Percentiles rank a stretch among this genome's conserved stretches.
Evolutionary conservation across 1,139 yeast genomes (phyloP).

Genomic region (Suhomyces taliae): DNA sequence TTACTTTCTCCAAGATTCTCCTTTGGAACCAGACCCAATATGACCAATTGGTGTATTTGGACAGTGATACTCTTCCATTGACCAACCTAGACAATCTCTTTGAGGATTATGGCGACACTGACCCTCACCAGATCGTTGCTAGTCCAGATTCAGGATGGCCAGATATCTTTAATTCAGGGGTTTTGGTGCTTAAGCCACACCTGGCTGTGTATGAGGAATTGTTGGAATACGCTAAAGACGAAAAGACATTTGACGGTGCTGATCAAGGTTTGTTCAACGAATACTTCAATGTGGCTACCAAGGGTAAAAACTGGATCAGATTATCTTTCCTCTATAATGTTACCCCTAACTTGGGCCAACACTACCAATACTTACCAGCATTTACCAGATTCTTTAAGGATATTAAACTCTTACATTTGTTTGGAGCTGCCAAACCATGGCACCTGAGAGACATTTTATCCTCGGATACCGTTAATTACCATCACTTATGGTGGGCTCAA

Average conservation of each 20-base stretch:
- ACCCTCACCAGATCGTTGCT: slow-evolving; percentile 23
- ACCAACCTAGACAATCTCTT: slow-evolving; percentile 26
- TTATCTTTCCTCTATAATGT: slow-evolving; percentile 34
- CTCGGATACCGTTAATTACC: slow-evolving; percentile 23
- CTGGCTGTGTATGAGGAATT: slow-evolving; percentile 19
- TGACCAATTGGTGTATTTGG: slow-evolving; percentile 29
- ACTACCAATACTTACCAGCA: slow-evolving; percentile 35
- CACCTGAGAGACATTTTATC: slow-evolving; percentile 14
- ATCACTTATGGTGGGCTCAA: slow-evolving; percentile 39
- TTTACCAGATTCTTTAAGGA: slow-evolving; percentile 28
- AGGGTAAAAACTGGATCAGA: slow-evolving; percentile 25
- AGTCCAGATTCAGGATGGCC: slow-evolving; percentile 42
- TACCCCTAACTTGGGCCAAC: slow-evolving; percentile 27
- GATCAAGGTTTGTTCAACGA: slow-evolving; percentile 37
- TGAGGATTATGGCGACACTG: slow-evolving; percentile 16
- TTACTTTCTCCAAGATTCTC: slow-evolving; percentile 29
- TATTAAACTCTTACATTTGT: slow-evolving; percentile 30
- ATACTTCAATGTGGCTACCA: slow-evolving; percentile 20
- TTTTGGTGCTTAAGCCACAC: slow-evolving; percentile 29
- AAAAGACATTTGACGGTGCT: slow-evolving; percentile 32
- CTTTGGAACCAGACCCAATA: slow-evolving; percentile 29
- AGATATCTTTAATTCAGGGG: slow-evolving; percentile 36
- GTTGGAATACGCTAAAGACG: slow-evolving; percentile 15
- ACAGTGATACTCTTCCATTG: slow-evolving; percentile 32
- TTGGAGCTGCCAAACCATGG: slow-evolving; percentile 35